These are phyloP conservation scores for Fusarium pseudograminearum DNA, from an alignment of 2,329 filamentous ascomycete species.

Conservation along the genomic window DNA sequence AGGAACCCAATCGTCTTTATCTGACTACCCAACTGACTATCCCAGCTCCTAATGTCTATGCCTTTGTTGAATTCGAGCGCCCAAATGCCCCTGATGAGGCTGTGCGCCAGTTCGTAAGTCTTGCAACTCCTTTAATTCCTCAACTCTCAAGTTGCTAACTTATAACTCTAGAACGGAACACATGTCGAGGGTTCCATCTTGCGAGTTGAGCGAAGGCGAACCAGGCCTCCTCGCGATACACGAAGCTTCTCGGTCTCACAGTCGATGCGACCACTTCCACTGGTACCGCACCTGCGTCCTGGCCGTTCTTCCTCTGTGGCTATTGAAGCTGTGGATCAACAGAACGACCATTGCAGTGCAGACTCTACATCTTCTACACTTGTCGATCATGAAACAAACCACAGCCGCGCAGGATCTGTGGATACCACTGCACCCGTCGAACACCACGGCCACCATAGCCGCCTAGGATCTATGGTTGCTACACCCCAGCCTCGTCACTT, in stretches of 20 bases:
- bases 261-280: neutral
- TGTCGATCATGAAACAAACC: neutral
- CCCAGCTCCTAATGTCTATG: constrained; percentile 47
- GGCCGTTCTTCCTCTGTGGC: constrained; percentile 9
- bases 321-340: neutral
- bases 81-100: constrained; percentile 55
- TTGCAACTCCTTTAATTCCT: neutral
- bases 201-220: constrained; percentile 55
- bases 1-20: constrained; percentile 3
- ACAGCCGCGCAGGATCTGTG: constrained; percentile 11
- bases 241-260: neutral
- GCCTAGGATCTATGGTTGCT: neutral
- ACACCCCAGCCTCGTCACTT: too few species aligned
- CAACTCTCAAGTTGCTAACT: constrained; percentile 1
- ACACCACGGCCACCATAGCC: neutral
- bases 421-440: neutral
- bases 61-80: constrained; percentile 56
- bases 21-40: constrained; percentile 23
- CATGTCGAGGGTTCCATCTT: constrained; percentile 50
- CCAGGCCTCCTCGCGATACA: constrained; percentile 27
- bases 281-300: constrained; percentile 14
- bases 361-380: neutral
- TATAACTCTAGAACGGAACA: constrained; percentile 49
- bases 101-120: constrained; percentile 54
- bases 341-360: neutral